Conservation (phyloP, 257 asterid species). For the Salvia hispanica region DNA sequence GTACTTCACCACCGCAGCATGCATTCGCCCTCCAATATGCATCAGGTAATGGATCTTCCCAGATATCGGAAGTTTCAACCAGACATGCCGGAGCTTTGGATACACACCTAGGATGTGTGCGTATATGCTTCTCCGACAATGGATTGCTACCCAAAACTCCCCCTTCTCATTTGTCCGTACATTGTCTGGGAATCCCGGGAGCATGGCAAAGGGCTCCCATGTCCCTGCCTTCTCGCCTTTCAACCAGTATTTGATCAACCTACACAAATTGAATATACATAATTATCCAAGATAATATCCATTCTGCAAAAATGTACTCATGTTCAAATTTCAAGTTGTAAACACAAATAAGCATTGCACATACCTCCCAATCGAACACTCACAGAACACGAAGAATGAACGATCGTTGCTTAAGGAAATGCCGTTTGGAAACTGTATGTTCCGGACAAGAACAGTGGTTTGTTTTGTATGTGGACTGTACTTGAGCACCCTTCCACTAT, state of each 20-base stretch:
- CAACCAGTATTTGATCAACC: conserved; percentile 82
- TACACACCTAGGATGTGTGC: conserved; percentile 49
- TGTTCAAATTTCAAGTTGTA: too few relatives aligned
- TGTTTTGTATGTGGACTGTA: conserved; percentile 82
- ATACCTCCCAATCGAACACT: conserved; percentile 77
- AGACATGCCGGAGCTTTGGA: conserved; percentile 53
- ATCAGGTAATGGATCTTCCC: conserved; percentile 61
- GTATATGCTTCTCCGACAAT: conserved; percentile 64
- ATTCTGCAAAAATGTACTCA: too few relatives aligned
- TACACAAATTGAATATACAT: too few relatives aligned
- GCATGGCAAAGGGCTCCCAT: conserved; percentile 62
- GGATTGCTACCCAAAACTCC: conserved; percentile 92
- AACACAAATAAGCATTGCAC: too few relatives aligned
- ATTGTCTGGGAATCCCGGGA: conserved; percentile 87
- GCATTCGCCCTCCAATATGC: conserved; percentile 77
- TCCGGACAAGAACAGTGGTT: conserved; percentile 70
- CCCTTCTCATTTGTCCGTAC: conserved; percentile 73
- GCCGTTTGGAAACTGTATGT: conserved; percentile 87
- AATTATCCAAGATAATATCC: too few relatives aligned
- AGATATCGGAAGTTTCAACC: conserved; percentile 78
- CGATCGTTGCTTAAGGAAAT: conserved; percentile 86
- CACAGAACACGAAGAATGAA: conserved; percentile 77
- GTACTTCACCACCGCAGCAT: conserved; percentile 63
- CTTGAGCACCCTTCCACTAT: conserved; percentile 85
- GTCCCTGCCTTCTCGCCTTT: conserved; percentile 80